Evolutionary conservation across 768 basidiomycete genomes (phyloP), one percentile per base, ranked within the genome.

Genomic region (Gymnopilus dilepis): DNA sequence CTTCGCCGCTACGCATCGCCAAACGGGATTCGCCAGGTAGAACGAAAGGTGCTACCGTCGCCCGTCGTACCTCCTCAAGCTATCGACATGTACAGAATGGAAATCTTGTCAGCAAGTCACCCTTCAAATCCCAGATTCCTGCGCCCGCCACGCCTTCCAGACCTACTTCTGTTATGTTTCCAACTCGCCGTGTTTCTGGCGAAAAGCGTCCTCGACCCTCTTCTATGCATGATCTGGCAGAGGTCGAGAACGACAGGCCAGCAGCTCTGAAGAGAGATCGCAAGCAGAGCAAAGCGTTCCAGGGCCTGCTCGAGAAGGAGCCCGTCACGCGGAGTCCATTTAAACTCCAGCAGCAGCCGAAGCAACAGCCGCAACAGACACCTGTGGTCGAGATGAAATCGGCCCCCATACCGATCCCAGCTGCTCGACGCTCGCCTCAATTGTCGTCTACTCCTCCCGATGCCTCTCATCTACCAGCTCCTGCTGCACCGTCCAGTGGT

Each of bases 251-350:
- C 59, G 88, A 90, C 62, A 84, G 85, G 41, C 89, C 89, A 0
- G 84, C 91, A 59, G 80, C 86, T 8, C 79, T 84, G 68, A 92
- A 91, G 70, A 78, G 87, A 60, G 87, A 89, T 73, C 84, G 91
- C 43, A 84, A 87, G 47, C 89, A 94, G 71, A 92, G 90, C 57
- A 88, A 86, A 70, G 84, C 81, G 5, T 89, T 89, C 64, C 89
- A 92, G 68, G 86, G 84, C 22, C 84, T 95, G 53, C 80, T 88
- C 1, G 82, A 91, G 74, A 87, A 83, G 68, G 91, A 92, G 70
- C 88, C 88, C 7, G 92, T 95, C 26, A 86, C 87, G 26, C 92
- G 89, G 78, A 93, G 91, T 67, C 92, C 93, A 21, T 95, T 95
- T 78, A 85, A 78, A 50, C 26, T 50, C 28, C 47, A 50, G 63